These are phyloP conservation scores for Akanthomyces muscarius DNA, from an alignment of 2,329 filamentous ascomycete species.

Conservation along the genomic window DNA sequence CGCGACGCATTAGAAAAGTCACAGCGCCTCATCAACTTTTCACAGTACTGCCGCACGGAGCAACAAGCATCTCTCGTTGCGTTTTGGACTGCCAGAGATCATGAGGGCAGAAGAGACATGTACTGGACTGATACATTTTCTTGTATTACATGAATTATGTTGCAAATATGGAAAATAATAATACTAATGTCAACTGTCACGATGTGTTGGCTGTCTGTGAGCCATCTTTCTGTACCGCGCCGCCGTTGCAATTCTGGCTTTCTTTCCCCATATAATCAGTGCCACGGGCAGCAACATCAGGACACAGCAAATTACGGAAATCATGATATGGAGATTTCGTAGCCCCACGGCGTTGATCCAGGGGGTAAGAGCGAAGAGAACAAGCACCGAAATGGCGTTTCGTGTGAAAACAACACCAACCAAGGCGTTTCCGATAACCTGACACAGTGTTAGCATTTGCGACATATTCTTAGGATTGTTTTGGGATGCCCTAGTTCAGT, in stretches of 20 bases:
- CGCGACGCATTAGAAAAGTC: constrained; percentile 1
- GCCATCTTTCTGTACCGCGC: constrained; percentile 15
- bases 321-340: constrained; percentile 17
- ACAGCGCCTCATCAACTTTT: constrained; percentile 16
- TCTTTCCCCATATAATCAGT: constrained; percentile 20
- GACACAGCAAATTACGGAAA: constrained; percentile 13
- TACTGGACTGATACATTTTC: constrained; percentile 14
- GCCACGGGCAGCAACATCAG: constrained; percentile 16
- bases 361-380: constrained; percentile 23
- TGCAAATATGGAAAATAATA: neutral
- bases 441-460: neutral
- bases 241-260: constrained; percentile 14
- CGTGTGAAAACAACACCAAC: constrained; percentile 25
- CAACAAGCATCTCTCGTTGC: constrained; percentile 12
- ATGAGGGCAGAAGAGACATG: neutral
- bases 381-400: constrained; percentile 22
- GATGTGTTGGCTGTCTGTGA: constrained; percentile 17
- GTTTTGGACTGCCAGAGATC: constrained; percentile 15
- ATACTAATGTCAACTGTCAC: neutral
- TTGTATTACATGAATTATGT: neutral
- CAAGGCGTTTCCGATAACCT: constrained; percentile 26
- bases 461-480: neutral
- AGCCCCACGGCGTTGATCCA: constrained; percentile 26
- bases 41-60: constrained; percentile 10
- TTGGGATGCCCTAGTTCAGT: too few species aligned